Evolutionary conservation across 192 early-diverging fungal genomes (phyloP), one percentile per base, ranked within the genome.

Genomic region (Dissophora ornata): DNA sequence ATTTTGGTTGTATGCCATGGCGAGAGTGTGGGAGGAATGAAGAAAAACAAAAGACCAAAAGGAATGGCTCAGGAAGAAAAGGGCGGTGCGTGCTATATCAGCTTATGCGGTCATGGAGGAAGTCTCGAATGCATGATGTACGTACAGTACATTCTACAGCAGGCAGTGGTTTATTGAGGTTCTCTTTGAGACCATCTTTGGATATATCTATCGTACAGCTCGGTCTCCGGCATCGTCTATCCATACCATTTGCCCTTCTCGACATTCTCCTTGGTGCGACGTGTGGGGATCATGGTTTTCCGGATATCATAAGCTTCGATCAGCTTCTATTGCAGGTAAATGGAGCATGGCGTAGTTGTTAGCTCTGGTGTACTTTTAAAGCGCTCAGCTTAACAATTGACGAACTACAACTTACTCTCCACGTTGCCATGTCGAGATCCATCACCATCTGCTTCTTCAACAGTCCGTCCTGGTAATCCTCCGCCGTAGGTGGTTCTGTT

Each of bases 381-480:
- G n/a, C n/a, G n/a, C n/a, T n/a, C n/a, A n/a, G n/a, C n/a, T n/a
- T n/a, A n/a, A n/a, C n/a, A n/a, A n/a, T n/a, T n/a, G n/a, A n/a
- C n/a, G n/a, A n/a, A n/a, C n/a, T n/a, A n/a, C n/a, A n/a, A n/a
- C 82, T 79, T 75, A 88, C 88, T 62, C 86, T 81, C 92, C 93
- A 96, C 2, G 81, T 86, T 1, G 75, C 38, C 61, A 87, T 84
- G 62, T 90, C 89, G 24, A 94, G 79, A 38, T 88, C 83, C 77
- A 96, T 89, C 9, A 96, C 88, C 61, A 92, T 82, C 67, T 96
- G 94, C 71, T 90, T 89, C 67, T 94, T 93, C 13, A 82, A 68
- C 15, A 92, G 58, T n/a, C 90, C 88, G 7, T 77, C 55, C 28
- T 80, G 77, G n/a, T 90, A 86, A 61, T 93, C 88, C 18, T 90